These are phyloP conservation scores for Phenoliferia sp. DNA, from an alignment of 1,284 basidiomycete genomes.

Conservation along the genomic window DNA sequence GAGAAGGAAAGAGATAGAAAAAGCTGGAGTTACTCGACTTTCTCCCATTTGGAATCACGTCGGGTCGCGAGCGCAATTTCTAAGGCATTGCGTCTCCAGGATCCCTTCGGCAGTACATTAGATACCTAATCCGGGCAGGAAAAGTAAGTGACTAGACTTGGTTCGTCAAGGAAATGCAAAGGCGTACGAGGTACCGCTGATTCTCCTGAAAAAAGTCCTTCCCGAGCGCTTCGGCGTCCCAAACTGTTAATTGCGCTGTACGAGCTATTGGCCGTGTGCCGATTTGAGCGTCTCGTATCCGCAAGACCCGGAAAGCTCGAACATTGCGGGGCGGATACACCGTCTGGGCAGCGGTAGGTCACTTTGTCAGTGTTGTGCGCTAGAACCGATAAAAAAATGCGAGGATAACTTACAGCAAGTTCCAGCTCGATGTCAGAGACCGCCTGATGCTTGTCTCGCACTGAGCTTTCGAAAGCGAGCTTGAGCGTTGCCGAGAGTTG, in stretches of 20 bases:
- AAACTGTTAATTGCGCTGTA: slow-evolving; percentile 70
- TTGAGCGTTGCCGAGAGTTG: slow-evolving; percentile 10
- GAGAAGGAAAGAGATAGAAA: not conserved
- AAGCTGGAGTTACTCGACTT: not conserved
- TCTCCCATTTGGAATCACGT: slow-evolving; percentile 29
- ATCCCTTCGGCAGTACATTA: slow-evolving; percentile 24
- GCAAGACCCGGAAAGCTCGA: slow-evolving; percentile 71
- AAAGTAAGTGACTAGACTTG: not conserved
- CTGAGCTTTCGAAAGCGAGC: slow-evolving; percentile 53
- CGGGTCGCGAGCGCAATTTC: slow-evolving; percentile 33
- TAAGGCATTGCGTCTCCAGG: slow-evolving; percentile 17
- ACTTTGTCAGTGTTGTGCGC: slow-evolving; percentile 1
- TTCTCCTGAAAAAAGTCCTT: slow-evolving; percentile 59
- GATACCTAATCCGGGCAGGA: slow-evolving; percentile 12
- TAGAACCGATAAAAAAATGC: slow-evolving; percentile 7
- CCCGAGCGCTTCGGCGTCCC: slow-evolving; percentile 64
- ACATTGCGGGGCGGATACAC: slow-evolving; percentile 71
- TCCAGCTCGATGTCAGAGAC: slow-evolving; percentile 63
- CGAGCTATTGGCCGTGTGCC: slow-evolving; percentile 43
- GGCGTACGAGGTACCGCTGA: slow-evolving; percentile 64
- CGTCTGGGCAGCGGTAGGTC: slow-evolving; percentile 45
- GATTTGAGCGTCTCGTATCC: slow-evolving; percentile 63
- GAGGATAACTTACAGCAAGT: slow-evolving; percentile 51
- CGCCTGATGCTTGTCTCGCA: slow-evolving; percentile 52
- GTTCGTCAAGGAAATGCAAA: not conserved